Base-by-base conservation (phyloP, 257 asterid genomes). In the Solanum boliviense region DNA sequence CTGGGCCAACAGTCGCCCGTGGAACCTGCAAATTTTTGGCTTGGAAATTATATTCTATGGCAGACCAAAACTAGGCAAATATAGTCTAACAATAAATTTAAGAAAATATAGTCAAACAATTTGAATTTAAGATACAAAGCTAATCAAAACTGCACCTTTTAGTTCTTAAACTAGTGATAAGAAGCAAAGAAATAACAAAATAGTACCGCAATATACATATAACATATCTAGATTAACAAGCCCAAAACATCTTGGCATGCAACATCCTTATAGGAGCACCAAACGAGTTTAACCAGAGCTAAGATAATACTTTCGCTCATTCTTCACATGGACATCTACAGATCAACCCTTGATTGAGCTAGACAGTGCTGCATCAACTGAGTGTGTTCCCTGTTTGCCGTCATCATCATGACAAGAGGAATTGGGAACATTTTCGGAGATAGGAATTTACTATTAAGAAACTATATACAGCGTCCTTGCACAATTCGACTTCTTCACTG, bases 1-100 rank as follows among this genome's bases (percentile, higher is more conserved):
- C 98, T 48, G 98, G 99, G 23, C 99, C 99, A 90, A 93, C 95
- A 84, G 98, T 89, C 90, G 99, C 99, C 89, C 65, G 90, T 84
- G 95, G 95, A 86, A 94, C 88, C 81, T 71, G 88, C 88, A 87
- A 71, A 87, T 90, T 89, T 73, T 91, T 91, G 87, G 87, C 93
- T 93, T 94, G 92, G 44, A 81, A 85, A 85, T 76, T 4, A 29
- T 82, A 32, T 74, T 76, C 81, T 83, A 88, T 84, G 82, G 67
- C 89, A 25, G 3, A 27, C 56, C 39, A 82, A 48, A 82, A 29
- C 85, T 46, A 82, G 44, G 41, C 68, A 41, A 23, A 84, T 82
- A 82, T 84, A 76, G 78, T 86, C 87, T 1, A 52, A 23, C 44
- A 41, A 36, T 29, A n/a, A 1, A 62, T 62, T 62, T n/a, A 62